Evolutionary conservation across 768 basidiomycete genomes (phyloP), one percentile per base, ranked within the genome.

Genomic region (Paxillus ammoniavirescens): DNA sequence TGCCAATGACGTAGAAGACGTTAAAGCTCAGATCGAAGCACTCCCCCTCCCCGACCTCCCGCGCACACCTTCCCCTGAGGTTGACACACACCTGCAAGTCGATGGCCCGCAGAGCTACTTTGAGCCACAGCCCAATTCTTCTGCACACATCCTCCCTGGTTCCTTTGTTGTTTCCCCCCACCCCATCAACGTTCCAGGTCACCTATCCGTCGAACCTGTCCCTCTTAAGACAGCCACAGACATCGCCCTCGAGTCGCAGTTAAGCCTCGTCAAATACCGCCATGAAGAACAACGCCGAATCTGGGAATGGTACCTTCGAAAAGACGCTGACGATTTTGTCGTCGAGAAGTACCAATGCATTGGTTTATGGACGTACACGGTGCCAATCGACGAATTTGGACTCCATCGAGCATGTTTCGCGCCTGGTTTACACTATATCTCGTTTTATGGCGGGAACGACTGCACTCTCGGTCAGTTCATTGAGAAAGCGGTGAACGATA

Each of bases 271-370:
- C 37, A 85, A 88, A 65, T 87, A 85, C 77, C 86, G 87, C 59
- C 90, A 94, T 52, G 87, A 88, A 60, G 93, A 96, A 61, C 89
- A 92, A 58, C 81, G 89, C 36, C 85, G 91, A 41, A 82, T 96
- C 28, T 98, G 95, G 94, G 91, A 93, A 62, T 97, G 93, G 94
- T 96, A 96, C 65, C 74, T 91, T 10, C 82, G 90, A 47, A 90
- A 92, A 71, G 93, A 94, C 65, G 65, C 74, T 12, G 91, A 93
- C 63, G 89, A 91, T 63, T 87, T 98, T 61, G 82, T 90, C 36
- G 90, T 95, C 40, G 92, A 93, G 67, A 91, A 93, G 66, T 97
- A 95, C 62, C 97, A 98, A 65, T 84, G 86, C 63, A 87, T 98
- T 66, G 84, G 80, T 60, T 71, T 95, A 15, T 83, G 87, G 73